These are phyloP conservation scores for Filosporella fistucella DNA, from an alignment of 495 filamentous ascomycete species.

Conservation along the genomic window DNA sequence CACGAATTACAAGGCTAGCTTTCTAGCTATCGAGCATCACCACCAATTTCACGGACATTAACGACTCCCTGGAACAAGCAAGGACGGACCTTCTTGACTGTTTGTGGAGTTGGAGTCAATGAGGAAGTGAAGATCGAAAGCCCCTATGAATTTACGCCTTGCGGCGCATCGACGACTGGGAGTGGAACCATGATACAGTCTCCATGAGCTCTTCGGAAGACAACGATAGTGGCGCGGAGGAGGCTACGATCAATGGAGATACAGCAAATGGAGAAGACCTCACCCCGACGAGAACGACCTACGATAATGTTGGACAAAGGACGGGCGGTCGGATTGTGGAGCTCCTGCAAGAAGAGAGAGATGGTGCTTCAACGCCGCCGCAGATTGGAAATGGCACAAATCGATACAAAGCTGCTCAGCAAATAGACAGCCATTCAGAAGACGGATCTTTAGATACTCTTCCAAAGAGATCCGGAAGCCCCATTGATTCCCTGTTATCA, in stretches of 20 bases:
- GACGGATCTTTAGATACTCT: slow-evolving; percentile 30
- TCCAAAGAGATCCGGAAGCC: slow-evolving; percentile 30
- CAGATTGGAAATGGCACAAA: slow-evolving; percentile 31
- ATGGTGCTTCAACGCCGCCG: slow-evolving; percentile 24
- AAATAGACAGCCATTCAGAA: slow-evolving; percentile 39
- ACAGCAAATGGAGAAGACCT: not conserved
- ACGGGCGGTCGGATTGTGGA: slow-evolving; percentile 34
- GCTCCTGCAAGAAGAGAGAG: slow-evolving; percentile 35
- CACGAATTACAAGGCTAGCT: not conserved
- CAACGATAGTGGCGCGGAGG: slow-evolving; percentile 39
- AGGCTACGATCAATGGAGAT: slow-evolving; percentile 35
- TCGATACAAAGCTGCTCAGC: slow-evolving; percentile 40
- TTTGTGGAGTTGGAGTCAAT: too few species aligned
- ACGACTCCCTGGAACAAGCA: too few species aligned
- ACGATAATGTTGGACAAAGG: slow-evolving; percentile 13
- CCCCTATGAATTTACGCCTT: slow-evolving; percentile 10
- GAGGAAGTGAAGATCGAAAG: too few species aligned
- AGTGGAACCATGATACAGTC: slow-evolving; percentile 23
- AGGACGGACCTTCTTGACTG: too few species aligned
- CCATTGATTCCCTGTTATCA: slow-evolving; percentile 51
- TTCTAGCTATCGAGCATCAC: not conserved
- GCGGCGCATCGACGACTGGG: slow-evolving; percentile 17
- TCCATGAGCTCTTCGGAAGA: slow-evolving; percentile 47
- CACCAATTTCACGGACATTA: too few species aligned
- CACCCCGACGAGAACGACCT: slow-evolving; percentile 19